Base-by-base conservation (phyloP, 345 rosid genomes). In the Nasturtium officinale region DNA sequence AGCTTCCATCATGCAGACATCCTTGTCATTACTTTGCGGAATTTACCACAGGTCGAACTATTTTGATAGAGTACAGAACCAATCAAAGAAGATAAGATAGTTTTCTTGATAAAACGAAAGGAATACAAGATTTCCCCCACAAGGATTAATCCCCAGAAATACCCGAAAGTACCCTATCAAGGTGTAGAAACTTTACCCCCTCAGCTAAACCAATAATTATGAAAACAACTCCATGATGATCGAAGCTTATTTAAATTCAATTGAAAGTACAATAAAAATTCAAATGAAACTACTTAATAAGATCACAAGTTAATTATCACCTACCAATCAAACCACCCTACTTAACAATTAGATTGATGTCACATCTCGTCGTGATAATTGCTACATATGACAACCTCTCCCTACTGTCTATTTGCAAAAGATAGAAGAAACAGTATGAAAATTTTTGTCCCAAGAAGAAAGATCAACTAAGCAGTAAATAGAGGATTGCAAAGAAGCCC, bases 331-430 rank as follows among this genome's bases (percentile, higher is more conserved):
- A 59, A 48, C 29, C 66, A 71, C 26, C 11, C 25, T 11, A 30
- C 7, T 33, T 9, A 46, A 15, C 13, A 50, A 26, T 26, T 61
- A 59, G 28, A 12, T 9, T 58, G 46, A 12, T 20, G 47, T 32
- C 66, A 70, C 9, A 70, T 57, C 46, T 33, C 15, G n/a, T 57
- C 1, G 57, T 47, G 42, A 60, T 3, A 61, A 37, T 37, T 13
- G 5, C 47, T 45, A 60, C 11, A 16, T 33, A 21, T 32, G 17
- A 47, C 7, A 18, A 47, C 16, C 38, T 48, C 38, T 48, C 40
- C 37, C 69, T 61, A 61, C 7, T 9, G 45, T 7, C 35, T 61
- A 72, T 52, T 61, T 18, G 62, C 62, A 38, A 72, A 38, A 25
- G 23, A 55, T 64, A 10, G 29, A 64, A 43, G 40, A 32, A 33